These are phyloP conservation scores for Colletotrichum kahawae DNA, from an alignment of 2,329 filamentous ascomycete genomes.

Conservation along the genomic window DNA sequence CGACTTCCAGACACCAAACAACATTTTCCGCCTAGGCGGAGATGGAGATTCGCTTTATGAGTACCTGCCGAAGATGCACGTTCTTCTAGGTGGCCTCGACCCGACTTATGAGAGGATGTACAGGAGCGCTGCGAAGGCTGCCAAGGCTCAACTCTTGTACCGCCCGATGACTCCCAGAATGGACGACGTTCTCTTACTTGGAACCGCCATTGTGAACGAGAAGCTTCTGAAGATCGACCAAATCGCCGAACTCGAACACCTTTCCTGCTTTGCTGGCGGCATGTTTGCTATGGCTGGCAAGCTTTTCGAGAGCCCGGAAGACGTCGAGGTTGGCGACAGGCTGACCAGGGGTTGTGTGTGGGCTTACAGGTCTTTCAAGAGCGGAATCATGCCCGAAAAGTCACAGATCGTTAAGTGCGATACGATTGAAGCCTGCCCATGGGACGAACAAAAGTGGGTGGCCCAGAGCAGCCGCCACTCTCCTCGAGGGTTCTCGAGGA, in stretches of 20 bases:
- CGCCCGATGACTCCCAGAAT: constrained; percentile 63
- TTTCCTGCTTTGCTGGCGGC: constrained; percentile 57
- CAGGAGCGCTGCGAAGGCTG: constrained; percentile 58
- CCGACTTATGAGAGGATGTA: constrained; percentile 63
- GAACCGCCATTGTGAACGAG: constrained; percentile 30
- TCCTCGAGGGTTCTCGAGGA: constrained; percentile 66
- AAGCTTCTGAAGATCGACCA: constrained; percentile 21
- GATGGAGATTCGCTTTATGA: constrained; percentile 48
- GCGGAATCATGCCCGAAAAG: constrained; percentile 59
- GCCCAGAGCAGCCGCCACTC: constrained; percentile 28
- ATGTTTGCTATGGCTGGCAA: constrained; percentile 54
- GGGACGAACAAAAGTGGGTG: constrained; percentile 35
- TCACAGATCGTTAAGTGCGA: constrained; percentile 48
- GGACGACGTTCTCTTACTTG: constrained; percentile 61
- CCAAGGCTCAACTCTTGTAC: constrained; percentile 64
- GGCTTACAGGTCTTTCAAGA: constrained; percentile 51
- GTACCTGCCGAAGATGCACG: constrained; percentile 49
- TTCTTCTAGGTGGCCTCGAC: constrained; percentile 62
- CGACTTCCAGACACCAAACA: constrained; percentile 42
- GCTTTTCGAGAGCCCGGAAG: constrained; percentile 42
- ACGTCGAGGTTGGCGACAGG: constrained; percentile 48
- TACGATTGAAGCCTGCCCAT: constrained; percentile 47
- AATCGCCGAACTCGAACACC: constrained; percentile 45
- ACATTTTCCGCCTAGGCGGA: constrained; percentile 41
- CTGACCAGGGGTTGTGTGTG: constrained; percentile 58